Conservation (phyloP, 345 rosid genomes). For the Carallia pectinifolia region DNA sequence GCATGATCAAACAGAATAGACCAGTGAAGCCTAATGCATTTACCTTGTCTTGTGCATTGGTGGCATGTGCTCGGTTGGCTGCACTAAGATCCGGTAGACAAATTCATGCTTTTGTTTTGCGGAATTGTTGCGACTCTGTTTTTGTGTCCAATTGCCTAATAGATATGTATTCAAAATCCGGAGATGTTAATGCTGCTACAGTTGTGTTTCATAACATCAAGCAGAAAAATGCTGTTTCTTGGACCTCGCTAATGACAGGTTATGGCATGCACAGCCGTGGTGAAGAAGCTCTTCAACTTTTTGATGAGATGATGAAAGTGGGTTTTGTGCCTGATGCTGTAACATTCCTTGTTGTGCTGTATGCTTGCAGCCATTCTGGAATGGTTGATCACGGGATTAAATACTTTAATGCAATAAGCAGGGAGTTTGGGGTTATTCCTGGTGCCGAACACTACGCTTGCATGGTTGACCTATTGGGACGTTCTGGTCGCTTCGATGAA, state of each 20-base stretch:
- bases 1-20: conserved; percentile 47
- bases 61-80: conserved; percentile 76
- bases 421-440: conserved; percentile 52
- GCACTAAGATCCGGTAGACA: conserved; percentile 67
- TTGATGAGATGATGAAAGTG: conserved; percentile 52
- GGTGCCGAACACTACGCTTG: conserved; percentile 78
- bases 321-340: conserved; percentile 63
- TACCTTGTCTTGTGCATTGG: conserved; percentile 72
- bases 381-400: conserved; percentile 69
- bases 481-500: conserved; percentile 62
- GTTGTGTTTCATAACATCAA: conserved; percentile 57
- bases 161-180: conserved; percentile 85
- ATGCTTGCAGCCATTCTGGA: conserved; percentile 91
- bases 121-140: conserved; percentile 40
- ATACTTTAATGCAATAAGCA: conserved; percentile 53
- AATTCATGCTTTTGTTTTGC: conserved; percentile 65
- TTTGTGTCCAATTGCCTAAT: conserved; percentile 70
- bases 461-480: conserved; percentile 80
- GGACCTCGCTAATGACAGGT: conserved; percentile 80
- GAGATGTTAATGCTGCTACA: conserved; percentile 54
- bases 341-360: conserved; percentile 69
- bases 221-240: conserved; percentile 63
- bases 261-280: conserved; percentile 89
- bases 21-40: conserved; percentile 64
- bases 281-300: conserved; percentile 55